These are phyloP conservation scores for Suillus hirtellus DNA, from an alignment of 768 basidiomycete genomes.

Conservation along the genomic window DNA sequence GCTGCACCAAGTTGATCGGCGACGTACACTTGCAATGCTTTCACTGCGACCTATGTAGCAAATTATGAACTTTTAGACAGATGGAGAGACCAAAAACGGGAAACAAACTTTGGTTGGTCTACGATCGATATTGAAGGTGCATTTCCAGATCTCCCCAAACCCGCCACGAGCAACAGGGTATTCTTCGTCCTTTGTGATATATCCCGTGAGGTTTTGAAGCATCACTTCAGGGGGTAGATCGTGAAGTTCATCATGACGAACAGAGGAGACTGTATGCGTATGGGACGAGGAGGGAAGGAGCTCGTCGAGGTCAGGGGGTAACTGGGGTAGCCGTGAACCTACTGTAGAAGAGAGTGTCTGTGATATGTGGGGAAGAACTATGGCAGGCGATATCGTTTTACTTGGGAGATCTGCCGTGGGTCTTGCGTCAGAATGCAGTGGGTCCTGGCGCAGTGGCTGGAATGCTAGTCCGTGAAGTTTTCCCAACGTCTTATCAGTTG, in stretches of 20 bases:
- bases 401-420: too few relatives aligned
- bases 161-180: conserved; percentile 10
- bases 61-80: not conserved
- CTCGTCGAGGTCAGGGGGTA: not conserved
- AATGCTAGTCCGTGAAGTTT: too few relatives aligned
- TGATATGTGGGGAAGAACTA: too few relatives aligned
- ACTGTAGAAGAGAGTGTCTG: too few relatives aligned
- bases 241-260: not conserved
- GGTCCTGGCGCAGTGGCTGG: too few relatives aligned
- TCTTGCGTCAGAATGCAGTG: too few relatives aligned
- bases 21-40: conserved; percentile 26
- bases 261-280: not conserved
- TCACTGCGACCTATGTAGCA: conserved; percentile 22
- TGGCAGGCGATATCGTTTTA: too few relatives aligned
- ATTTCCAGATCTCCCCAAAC: conserved; percentile 11
- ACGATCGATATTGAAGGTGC: not conserved
- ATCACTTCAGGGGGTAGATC: not conserved
- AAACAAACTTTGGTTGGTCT: not conserved
- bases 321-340: not conserved
- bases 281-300: not conserved
- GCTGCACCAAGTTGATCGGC: conserved; percentile 6
- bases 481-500: too few relatives aligned
- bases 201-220: not conserved
- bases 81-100: not conserved
- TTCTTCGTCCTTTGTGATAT: not conserved